These are phyloP conservation scores for Vanderwaltozyma polyspora DNA, from an alignment of 805 yeast species.

Conservation along the genomic window DNA sequence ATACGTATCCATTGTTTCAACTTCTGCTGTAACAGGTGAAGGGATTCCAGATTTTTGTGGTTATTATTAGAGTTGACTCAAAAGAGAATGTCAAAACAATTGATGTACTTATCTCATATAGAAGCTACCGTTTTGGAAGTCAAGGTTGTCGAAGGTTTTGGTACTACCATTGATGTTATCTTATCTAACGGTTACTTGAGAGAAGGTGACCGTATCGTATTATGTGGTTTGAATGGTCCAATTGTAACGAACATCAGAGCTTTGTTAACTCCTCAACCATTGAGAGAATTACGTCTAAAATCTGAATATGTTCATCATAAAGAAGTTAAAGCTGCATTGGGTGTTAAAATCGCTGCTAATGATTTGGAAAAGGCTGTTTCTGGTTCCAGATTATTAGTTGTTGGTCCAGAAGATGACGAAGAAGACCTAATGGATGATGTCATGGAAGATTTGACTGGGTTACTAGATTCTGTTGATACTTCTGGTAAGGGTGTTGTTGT, in stretches of 20 bases:
- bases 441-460: slow-evolving; percentile 94
- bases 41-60: slow-evolving; percentile 99
- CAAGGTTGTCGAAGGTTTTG: slow-evolving; percentile 95
- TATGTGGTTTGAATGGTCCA: slow-evolving; percentile 98
- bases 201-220: slow-evolving; percentile 91
- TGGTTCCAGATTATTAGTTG: slow-evolving; percentile 90
- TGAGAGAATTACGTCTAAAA: slow-evolving; percentile 90
- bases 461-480: slow-evolving; percentile 88
- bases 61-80: slow-evolving; percentile 89
- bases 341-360: slow-evolving; percentile 96
- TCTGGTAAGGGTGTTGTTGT: slow-evolving; percentile 96
- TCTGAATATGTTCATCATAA: slow-evolving; percentile 95
- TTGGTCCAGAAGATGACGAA: slow-evolving; percentile 95
- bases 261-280: slow-evolving; percentile 91
- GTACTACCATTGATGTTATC: slow-evolving; percentile 96
- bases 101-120: slow-evolving; percentile 80
- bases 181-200: slow-evolving; percentile 89
- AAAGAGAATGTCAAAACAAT: slow-evolving; percentile 96
- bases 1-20: slow-evolving; percentile 92
- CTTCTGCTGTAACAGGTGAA: slow-evolving; percentile 98
- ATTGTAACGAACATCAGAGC: slow-evolving; percentile 95
- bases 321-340: slow-evolving; percentile 97
- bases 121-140: slow-evolving; percentile 97
- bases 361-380: slow-evolving; percentile 98
- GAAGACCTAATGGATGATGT: slow-evolving; percentile 96